A percentile compares a stretch with the other conserved stretches of the same genome.
Conservation (phyloP, 208 protist genomes). For the Leptomonas pyrrhocoris region DNA sequence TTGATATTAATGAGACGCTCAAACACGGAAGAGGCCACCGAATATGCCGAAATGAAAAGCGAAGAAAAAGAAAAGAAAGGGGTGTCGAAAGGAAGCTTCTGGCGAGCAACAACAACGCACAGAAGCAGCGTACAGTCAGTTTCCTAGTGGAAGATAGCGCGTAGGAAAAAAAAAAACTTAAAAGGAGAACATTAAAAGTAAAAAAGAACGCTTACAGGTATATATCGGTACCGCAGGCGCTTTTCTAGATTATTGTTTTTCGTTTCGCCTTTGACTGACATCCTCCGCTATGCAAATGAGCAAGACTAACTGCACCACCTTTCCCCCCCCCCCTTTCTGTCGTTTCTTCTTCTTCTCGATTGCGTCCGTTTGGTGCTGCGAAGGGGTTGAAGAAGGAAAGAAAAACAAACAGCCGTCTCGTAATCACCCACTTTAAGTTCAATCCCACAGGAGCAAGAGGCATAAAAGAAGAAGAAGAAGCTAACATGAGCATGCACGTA, state of each 20-base stretch:
- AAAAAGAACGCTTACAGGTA: not conserved
- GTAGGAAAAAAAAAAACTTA: not conserved
- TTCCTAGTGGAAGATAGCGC: not conserved
- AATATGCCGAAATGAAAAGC: too few species aligned
- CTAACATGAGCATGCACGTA: too few species aligned
- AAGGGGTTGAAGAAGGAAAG: too few species aligned
- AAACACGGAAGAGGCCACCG: not conserved
- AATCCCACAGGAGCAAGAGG: too few species aligned
- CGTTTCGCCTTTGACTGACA: not conserved
- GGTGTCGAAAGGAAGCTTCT: not conserved
- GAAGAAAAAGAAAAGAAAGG: not conserved
- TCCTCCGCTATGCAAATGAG: not conserved
- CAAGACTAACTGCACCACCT: not conserved
- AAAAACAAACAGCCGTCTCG: too few species aligned
- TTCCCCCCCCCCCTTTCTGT: not conserved
- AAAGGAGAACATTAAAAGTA: constrained; percentile 4
- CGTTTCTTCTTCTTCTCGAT: not conserved
- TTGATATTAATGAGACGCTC: not conserved
- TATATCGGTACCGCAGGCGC: not conserved
- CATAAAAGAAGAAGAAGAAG: too few species aligned
- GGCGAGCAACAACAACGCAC: constrained; percentile 4
- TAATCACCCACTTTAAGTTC: too few species aligned
- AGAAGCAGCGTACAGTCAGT: not conserved
- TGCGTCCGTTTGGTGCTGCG: too few species aligned
- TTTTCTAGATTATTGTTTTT: constrained; percentile 9